phyloP scores from a whole-genome alignment of 108 stramenopile genomes.

The Skeletonema marinoi region DNA sequence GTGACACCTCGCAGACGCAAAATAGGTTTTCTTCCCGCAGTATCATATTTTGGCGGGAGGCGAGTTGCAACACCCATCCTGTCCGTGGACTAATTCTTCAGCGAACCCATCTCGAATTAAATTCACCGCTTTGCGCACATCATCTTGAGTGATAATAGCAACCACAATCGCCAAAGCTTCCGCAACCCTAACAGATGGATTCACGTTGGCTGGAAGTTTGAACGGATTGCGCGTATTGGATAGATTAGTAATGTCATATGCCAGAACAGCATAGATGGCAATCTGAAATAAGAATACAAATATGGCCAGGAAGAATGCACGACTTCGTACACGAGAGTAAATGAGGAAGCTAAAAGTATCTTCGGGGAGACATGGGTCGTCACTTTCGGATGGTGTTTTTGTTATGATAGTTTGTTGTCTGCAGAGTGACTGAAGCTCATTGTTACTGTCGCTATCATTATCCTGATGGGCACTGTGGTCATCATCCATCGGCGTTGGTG shows the following conservation, averaged over 20 bases:
- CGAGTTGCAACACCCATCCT: too few species aligned
- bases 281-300: conserved; percentile 17
- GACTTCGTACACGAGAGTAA: neutral
- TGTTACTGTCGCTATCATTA: too few species aligned
- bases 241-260: neutral
- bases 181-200: too few species aligned
- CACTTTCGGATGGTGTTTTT: too few species aligned
- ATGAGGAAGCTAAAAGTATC: conserved; percentile 29
- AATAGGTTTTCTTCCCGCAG: too few species aligned
- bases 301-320: conserved; percentile 6
- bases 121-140: conserved; percentile 13
- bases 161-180: conserved; percentile 15
- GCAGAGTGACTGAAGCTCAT: too few species aligned
- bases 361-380: neutral
- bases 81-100: too few species aligned
- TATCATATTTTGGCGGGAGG: too few species aligned
- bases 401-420: too few species aligned
- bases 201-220: conserved; percentile 15
- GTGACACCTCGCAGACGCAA: too few species aligned
- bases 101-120: neutral
- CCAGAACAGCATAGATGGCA: conserved; percentile 12
- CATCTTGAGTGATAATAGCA: conserved; percentile 24
- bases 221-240: conserved; percentile 2
- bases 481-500: too few species aligned
- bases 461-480: too few species aligned